A percentile compares a stretch with the other conserved stretches of the same genome.
Conservation (phyloP, 148 eudicot genomes). For the Arctostaphylos glauca region DNA sequence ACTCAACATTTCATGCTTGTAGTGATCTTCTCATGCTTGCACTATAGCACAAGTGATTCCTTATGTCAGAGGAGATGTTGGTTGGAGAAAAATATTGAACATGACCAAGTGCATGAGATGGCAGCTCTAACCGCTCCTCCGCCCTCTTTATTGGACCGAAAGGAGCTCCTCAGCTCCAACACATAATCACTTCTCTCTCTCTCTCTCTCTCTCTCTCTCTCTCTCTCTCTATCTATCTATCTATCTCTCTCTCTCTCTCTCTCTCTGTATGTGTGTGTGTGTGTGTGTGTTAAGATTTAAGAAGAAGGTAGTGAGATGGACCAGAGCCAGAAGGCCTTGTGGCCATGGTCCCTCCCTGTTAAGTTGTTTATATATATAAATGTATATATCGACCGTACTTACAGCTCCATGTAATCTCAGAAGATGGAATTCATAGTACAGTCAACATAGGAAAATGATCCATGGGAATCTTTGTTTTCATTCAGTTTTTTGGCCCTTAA, state of each 20-base stretch:
- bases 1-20: conserved; percentile 25
- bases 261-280: not conserved
- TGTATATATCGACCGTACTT: no score
- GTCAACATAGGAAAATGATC: not conserved
- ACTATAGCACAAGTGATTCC: not conserved
- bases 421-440: not conserved
- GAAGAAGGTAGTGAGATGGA: not conserved
- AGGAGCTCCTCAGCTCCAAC: conserved; percentile 45
- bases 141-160: conserved; percentile 65
- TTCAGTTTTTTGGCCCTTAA: conserved; percentile 10
- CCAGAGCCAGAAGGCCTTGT: conserved; percentile 5
- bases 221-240: no score
- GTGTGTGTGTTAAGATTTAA: not conserved
- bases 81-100: conserved; percentile 14
- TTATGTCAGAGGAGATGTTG: not conserved
- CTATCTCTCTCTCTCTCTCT: no score
- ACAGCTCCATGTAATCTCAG: not conserved
- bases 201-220: no score
- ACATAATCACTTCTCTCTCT: not conserved
- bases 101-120: conserved; percentile 61
- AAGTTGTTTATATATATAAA: not conserved
- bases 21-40: not conserved
- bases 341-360: conserved; percentile 9
- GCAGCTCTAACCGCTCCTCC: conserved; percentile 63
- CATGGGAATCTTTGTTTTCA: conserved; percentile 9